Percentiles rank a stretch among this genome's conserved stretches.
phyloP scores from a whole-genome alignment of 192 early-diverging fungal genomes.

The Polychytrium aggregatum region DNA sequence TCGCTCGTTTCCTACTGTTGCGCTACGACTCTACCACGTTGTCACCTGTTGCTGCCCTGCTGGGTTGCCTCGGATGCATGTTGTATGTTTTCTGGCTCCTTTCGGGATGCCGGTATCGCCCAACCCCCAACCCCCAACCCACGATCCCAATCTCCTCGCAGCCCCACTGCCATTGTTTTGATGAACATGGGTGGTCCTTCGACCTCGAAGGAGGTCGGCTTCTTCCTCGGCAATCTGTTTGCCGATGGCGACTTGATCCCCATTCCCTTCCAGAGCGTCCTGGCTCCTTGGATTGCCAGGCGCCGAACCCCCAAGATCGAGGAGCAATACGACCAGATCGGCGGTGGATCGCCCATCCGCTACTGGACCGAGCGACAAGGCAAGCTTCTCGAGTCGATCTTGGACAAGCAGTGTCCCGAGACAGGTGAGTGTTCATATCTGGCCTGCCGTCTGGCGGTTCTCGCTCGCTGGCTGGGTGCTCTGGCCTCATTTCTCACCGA shows the following conservation, averaged over 20 bases:
- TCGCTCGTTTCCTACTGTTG: no score
- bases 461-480: no score
- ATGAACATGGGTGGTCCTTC: constrained; percentile 92
- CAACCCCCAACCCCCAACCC: no score
- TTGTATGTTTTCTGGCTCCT: no score
- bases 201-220: constrained; percentile 61
- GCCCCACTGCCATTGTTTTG: constrained; percentile 70
- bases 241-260: constrained; percentile 87
- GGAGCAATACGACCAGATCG: constrained; percentile 85
- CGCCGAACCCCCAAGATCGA: constrained; percentile 74
- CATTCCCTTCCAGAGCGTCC: constrained; percentile 63
- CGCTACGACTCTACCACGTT: no score
- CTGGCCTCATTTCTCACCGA: no score
- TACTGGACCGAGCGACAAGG: constrained; percentile 86
- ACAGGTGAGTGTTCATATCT: constrained; percentile 58
- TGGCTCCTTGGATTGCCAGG: constrained; percentile 67
- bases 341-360: constrained; percentile 87
- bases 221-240: constrained; percentile 77
- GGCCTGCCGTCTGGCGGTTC: no score
- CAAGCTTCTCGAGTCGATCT: constrained; percentile 54
- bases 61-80: no score
- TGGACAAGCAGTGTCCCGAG: constrained; percentile 64
- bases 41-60: no score
- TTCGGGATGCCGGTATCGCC: no score
- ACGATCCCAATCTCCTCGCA: constrained; percentile 6